Percentiles rank a stretch among this genome's conserved stretches.
Conservation (phyloP, 225 moss, liverwort and hornwort species). For the Physcomitrium patens region DNA sequence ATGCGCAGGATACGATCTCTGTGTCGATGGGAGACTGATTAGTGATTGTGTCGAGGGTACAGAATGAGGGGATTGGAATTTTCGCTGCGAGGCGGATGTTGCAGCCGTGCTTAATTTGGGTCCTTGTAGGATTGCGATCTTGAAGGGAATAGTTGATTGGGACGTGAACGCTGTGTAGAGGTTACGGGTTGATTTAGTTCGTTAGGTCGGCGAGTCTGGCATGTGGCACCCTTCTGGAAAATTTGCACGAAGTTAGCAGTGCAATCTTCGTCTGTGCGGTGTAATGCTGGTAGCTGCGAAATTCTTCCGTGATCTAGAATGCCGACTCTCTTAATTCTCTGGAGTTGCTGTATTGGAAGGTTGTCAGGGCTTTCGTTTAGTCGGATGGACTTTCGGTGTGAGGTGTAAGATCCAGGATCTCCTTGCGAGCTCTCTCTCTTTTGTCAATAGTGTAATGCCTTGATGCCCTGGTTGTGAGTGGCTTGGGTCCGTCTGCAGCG, state of each 20-base stretch:
- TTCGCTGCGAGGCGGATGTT: background rate
- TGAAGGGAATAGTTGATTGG: constrained; percentile 10
- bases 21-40: background rate
- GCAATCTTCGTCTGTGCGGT: constrained; percentile 6
- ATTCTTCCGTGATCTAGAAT: constrained; percentile 14
- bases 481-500: constrained; percentile 4
- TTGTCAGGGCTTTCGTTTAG: constrained; percentile 2
- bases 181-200: background rate
- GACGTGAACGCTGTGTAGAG: background rate
- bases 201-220: background rate
- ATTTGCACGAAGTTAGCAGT: background rate
- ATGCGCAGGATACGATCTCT: background rate
- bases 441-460: constrained; percentile 37
- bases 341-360: background rate
- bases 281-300: constrained; percentile 2
- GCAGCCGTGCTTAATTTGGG: constrained; percentile 15
- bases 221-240: background rate
- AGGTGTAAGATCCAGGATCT: background rate
- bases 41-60: constrained; percentile 1
- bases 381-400: background rate
- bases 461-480: background rate
- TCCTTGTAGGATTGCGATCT: constrained; percentile 4
- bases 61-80: constrained; percentile 11
- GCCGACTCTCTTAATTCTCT: background rate
- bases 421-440: constrained; percentile 57